Conservation (phyloP, 2,329 filamentous ascomycete genomes). For the Xylariales sp. region DNA sequence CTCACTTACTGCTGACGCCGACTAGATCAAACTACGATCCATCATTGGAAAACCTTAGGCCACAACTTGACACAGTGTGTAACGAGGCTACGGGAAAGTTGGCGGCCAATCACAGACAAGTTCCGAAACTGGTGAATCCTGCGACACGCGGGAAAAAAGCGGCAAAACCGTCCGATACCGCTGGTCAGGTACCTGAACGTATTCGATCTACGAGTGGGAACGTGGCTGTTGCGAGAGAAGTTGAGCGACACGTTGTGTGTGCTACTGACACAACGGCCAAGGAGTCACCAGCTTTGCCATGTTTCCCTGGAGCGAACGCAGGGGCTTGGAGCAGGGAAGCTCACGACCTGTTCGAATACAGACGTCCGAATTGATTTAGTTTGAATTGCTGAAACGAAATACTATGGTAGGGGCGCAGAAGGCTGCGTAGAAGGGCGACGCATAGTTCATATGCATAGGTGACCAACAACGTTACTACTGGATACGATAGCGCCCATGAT, state of each 20-base stretch:
- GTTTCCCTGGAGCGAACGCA: conserved; percentile 45
- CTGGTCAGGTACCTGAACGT: conserved; percentile 40
- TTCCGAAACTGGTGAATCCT: conserved; percentile 35
- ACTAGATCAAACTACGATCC: too few relatives aligned
- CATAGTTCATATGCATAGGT: too few relatives aligned
- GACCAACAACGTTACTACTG: too few relatives aligned
- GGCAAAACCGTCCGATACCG: conserved; percentile 46
- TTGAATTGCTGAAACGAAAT: too few relatives aligned
- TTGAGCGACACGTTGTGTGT: not conserved
- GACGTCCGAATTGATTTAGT: conserved; percentile 18
- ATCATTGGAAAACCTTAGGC: too few relatives aligned
- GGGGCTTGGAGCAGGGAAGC: conserved; percentile 69
- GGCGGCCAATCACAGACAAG: conserved; percentile 6
- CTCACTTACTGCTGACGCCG: too few relatives aligned
- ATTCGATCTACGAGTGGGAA: conserved; percentile 19
- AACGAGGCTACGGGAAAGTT: not conserved
- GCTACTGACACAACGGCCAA: conserved; percentile 9
- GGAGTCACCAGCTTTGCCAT: conserved; percentile 28
- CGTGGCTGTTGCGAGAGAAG: not conserved
- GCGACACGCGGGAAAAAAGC: conserved; percentile 51
- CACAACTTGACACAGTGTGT: too few relatives aligned
- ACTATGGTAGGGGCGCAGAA: too few relatives aligned
- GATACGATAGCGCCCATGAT: too few relatives aligned
- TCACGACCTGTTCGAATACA: conserved; percentile 59
- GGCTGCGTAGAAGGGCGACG: too few relatives aligned